phyloP scores from a whole-genome alignment of 352 stramenopile genomes.

The Phytophthora kernoviae region DNA sequence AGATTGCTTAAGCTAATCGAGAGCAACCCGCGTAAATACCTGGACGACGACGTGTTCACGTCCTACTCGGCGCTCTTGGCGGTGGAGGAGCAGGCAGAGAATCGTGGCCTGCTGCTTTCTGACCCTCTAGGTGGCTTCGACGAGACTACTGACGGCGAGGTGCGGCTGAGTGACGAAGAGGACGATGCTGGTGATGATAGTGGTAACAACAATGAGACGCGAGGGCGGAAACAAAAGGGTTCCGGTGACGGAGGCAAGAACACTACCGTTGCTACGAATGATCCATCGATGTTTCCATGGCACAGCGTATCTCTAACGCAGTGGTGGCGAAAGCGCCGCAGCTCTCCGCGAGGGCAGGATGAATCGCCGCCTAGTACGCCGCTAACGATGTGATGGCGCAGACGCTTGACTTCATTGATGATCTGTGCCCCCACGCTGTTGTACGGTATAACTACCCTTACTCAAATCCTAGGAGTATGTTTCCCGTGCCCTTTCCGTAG shows the following conservation, averaged over 20 bases:
- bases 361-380: slow-evolving; percentile 19
- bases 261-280: slow-evolving; percentile 21
- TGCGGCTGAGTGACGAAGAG: slow-evolving; percentile 75
- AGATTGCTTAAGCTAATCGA: slow-evolving; percentile 86
- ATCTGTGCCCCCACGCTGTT: slow-evolving; percentile 9
- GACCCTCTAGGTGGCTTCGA: slow-evolving; percentile 47
- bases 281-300: slow-evolving; percentile 68
- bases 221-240: slow-evolving; percentile 35
- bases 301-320: slow-evolving; percentile 78
- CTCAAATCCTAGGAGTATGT: slow-evolving; percentile 69
- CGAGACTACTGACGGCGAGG: slow-evolving; percentile 69
- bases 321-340: slow-evolving; percentile 72
- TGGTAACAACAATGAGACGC: slow-evolving; percentile 30
- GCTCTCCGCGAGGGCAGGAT: slow-evolving; percentile 22
- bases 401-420: slow-evolving; percentile 13
- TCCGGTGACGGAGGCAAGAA: slow-evolving; percentile 26
- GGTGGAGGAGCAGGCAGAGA: slow-evolving; percentile 65
- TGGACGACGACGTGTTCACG: slow-evolving; percentile 86
- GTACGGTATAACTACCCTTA: slow-evolving; percentile 26
- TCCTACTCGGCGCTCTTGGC: slow-evolving; percentile 75
- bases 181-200: slow-evolving; percentile 29
- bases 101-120: slow-evolving; percentile 29
- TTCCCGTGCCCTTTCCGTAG: slow-evolving; percentile 52
- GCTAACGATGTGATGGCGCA: slow-evolving; percentile 17
- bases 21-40: slow-evolving; percentile 89